Base-by-base conservation (phyloP, 371 early-diverging fungal species). In the Cladochytrium tenue region DNA sequence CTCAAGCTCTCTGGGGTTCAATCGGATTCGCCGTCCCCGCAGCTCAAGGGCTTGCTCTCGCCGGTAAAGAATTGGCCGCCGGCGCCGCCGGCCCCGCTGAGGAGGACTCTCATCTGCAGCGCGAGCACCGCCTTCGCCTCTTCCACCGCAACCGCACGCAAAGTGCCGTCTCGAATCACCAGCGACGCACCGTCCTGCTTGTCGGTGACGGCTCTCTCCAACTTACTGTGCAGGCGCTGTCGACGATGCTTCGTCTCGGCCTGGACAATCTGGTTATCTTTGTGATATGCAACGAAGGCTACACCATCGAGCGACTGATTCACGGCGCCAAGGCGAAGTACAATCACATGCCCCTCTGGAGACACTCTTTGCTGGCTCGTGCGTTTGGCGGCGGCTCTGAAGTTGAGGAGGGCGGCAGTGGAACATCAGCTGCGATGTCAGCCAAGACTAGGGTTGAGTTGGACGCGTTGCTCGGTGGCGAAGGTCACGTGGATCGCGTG, bases 181-280 rank as follows among this genome's bases (percentile, higher is more conserved):
- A 71, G 7, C 67, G 71, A 25, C 82, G 83, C 4, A 69, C 64
- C 23, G 69, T 73, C 7, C 64, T 85, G 56, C 76, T 83, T 57
- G 79, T 82, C 3, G 86, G 84, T 34, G 84, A 85, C 63, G 86
- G 84, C 1, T 77, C 79, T 3, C 82, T 79, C 72, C 85, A 84
- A 57, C 27, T 84, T 53, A 80, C 82, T 2, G 77, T 69, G 7
- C 77, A 79, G 53, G 82, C 80, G 57, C 50, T 84, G 17, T 78
- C 81, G 17, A 78, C 76, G 17, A 76, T 80, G 66, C 70, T 81
- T n/a, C 81, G 81, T 28, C 73, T 77, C 56, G 81, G 80, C n/a
- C 53, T 81, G 10, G 43, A 43, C 43, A 74, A 70, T 1, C 81
- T 80, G 20, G 74, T 79, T 28, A 81, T 85, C 26, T 62, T 83